phyloP scores from a whole-genome alignment of 2,329 filamentous ascomycete species.

The Diaporthe ampelina region DNA sequence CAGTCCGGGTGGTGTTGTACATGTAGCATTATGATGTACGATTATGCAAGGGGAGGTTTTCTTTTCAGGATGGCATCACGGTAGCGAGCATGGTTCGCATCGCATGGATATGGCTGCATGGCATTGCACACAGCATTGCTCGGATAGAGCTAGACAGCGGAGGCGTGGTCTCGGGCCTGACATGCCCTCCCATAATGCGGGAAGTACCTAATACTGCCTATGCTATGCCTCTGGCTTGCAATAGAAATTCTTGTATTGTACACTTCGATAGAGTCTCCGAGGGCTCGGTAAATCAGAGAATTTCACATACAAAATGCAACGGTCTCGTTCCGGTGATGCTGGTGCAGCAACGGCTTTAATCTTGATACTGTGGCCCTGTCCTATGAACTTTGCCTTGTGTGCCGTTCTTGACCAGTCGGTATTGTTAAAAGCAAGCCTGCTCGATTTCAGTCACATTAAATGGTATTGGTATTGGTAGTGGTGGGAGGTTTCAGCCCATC shows the following conservation, averaged over 20 bases:
- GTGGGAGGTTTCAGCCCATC: not conserved
- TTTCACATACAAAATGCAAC: not conserved
- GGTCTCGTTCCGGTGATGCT: too few relatives aligned
- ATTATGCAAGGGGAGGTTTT: not conserved
- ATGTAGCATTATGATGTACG: constrained; percentile 3
- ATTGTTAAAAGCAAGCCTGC: too few relatives aligned
- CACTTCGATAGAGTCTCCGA: not conserved
- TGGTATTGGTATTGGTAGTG: not conserved
- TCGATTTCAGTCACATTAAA: not conserved
- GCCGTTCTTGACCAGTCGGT: too few relatives aligned
- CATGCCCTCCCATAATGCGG: not conserved
- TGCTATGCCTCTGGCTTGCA: not conserved
- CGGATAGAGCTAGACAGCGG: constrained; percentile 15
- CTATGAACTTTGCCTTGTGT: not conserved
- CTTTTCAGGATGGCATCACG: not conserved
- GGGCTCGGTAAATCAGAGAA: not conserved
- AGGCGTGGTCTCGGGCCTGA: not conserved
- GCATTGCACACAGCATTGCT: constrained; percentile 4
- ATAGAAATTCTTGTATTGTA: not conserved
- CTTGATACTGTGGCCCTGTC: too few relatives aligned
- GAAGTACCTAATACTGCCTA: not conserved
- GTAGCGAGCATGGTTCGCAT: constrained; percentile 14
- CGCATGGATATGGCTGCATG: constrained; percentile 13
- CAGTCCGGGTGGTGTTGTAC: not conserved
- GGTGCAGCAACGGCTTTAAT: not conserved